Evolutionary conservation across 768 basidiomycete species (phyloP).

Genomic region (Suillus discolor): DNA sequence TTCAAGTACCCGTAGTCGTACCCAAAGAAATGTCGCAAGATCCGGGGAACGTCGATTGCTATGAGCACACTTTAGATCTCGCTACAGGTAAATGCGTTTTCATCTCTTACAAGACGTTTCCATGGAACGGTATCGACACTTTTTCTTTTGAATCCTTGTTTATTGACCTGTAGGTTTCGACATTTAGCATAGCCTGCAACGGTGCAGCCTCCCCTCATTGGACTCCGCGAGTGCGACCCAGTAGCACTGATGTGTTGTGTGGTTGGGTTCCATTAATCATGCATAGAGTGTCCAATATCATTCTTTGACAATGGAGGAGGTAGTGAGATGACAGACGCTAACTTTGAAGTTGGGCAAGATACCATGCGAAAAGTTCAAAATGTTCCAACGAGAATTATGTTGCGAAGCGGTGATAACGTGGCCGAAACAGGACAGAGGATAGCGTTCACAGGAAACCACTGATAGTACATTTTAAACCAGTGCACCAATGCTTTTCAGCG

Average conservation of each 20-base stretch:
- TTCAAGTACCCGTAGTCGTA: neutral
- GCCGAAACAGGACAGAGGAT: conserved; percentile 48
- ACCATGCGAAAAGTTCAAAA: conserved; percentile 50
- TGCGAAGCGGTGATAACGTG: conserved; percentile 49
- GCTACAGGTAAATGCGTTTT: neutral
- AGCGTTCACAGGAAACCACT: conserved; percentile 47
- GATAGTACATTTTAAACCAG: conserved; percentile 33
- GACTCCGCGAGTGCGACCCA: conserved; percentile 40
- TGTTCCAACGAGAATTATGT: conserved; percentile 50
- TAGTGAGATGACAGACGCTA: conserved; percentile 16
- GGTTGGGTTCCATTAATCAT: conserved; percentile 41
- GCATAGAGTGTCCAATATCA: conserved; percentile 35
- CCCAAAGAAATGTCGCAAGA: neutral
- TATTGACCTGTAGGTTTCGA: neutral
- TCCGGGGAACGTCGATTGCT: neutral
- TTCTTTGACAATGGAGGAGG: conserved; percentile 33
- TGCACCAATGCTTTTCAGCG: conserved; percentile 40
- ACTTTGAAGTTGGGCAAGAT: conserved; percentile 45
- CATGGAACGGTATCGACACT: conserved; percentile 21
- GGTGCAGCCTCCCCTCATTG: conserved; percentile 43
- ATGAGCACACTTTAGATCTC: neutral
- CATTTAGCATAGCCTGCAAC: conserved; percentile 43
- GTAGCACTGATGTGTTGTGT: conserved; percentile 41
- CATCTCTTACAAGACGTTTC: neutral
- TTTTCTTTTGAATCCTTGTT: neutral